phyloP scores from a whole-genome alignment of 495 filamentous ascomycete genomes.

The Pseudoneurospora amorphoporcata region DNA sequence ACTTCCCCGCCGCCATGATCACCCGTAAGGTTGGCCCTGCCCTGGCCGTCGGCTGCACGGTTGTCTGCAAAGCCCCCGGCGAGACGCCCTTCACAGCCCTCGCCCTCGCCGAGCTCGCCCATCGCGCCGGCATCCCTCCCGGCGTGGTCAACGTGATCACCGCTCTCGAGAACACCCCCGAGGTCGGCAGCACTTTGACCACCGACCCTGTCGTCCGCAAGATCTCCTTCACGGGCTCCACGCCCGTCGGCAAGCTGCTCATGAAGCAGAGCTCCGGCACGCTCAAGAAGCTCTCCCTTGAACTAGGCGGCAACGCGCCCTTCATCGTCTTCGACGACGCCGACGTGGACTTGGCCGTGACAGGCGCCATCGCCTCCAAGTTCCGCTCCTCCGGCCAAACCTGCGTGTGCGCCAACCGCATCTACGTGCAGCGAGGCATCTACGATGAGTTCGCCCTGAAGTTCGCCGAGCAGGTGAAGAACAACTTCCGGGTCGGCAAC shows the following conservation, averaged over 20 bases:
- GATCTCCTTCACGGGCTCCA: constrained; percentile 84
- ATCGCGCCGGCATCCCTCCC: constrained; percentile 73
- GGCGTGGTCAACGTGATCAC: constrained; percentile 81
- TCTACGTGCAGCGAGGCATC: constrained; percentile 71
- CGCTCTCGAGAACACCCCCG: constrained; percentile 57
- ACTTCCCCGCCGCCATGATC: constrained; percentile 91
- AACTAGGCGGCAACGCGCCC: constrained; percentile 83
- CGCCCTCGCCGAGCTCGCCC: constrained; percentile 71
- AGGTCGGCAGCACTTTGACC: constrained; percentile 64
- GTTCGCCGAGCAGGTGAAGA: constrained; percentile 63
- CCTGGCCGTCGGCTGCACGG: constrained; percentile 63
- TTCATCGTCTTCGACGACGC: constrained; percentile 94
- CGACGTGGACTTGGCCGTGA: constrained; percentile 66
- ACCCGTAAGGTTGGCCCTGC: constrained; percentile 82
- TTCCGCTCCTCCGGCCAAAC: constrained; percentile 86
- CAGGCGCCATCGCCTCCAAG: constrained; percentile 66
- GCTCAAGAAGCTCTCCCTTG: constrained; percentile 78
- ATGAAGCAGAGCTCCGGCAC: constrained; percentile 75
- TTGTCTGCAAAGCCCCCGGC: constrained; percentile 72
- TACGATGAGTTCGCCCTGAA: constrained; percentile 65
- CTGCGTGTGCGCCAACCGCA: constrained; percentile 81
- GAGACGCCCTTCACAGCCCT: constrained; percentile 82
- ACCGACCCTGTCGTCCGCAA: constrained; percentile 64
- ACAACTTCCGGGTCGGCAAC: constrained; percentile 60
- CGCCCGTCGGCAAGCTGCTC: constrained; percentile 74